Evolutionary conservation across 1,284 basidiomycete genomes (phyloP).

Genomic region (Trichosporon faecale): DNA sequence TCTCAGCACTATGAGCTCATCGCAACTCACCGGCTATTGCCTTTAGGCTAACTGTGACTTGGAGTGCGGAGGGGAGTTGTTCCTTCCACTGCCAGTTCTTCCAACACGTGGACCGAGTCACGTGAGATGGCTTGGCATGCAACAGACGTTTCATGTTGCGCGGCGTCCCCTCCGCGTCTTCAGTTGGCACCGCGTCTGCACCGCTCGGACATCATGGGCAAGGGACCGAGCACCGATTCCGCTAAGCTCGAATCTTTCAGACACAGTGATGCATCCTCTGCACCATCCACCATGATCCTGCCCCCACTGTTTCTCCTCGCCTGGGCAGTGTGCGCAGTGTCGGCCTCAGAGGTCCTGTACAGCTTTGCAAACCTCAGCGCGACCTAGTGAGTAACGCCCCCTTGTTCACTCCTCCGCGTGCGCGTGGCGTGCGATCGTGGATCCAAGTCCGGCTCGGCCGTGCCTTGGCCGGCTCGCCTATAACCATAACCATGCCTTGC

Average conservation of each 20-base stretch:
- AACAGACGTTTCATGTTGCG: background rate
- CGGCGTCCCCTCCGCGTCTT: background rate
- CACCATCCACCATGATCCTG: background rate
- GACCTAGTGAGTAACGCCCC: slow-evolving; percentile 21
- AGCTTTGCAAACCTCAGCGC: slow-evolving; percentile 19
- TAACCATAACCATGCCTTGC: background rate
- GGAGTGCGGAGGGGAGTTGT: background rate
- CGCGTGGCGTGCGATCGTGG: background rate
- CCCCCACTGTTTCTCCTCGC: background rate
- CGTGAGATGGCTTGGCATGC: background rate
- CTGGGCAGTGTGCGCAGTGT: background rate
- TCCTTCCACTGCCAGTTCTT: background rate
- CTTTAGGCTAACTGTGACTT: background rate
- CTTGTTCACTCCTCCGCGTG: background rate
- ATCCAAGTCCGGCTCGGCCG: slow-evolving; percentile 4
- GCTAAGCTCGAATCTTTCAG: too few species aligned
- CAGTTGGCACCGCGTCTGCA: background rate
- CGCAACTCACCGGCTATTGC: background rate
- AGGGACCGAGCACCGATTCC: background rate
- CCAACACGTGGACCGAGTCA: background rate
- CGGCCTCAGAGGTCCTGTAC: slow-evolving; percentile 11
- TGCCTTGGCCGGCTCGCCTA: background rate
- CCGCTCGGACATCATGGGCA: background rate
- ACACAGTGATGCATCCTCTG: background rate
- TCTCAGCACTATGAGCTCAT: background rate